A percentile compares a stretch with the other conserved stretches of the same genome.
Conservation (phyloP, 73 alveolate species). For the Durusdinium trenchii region DNA sequence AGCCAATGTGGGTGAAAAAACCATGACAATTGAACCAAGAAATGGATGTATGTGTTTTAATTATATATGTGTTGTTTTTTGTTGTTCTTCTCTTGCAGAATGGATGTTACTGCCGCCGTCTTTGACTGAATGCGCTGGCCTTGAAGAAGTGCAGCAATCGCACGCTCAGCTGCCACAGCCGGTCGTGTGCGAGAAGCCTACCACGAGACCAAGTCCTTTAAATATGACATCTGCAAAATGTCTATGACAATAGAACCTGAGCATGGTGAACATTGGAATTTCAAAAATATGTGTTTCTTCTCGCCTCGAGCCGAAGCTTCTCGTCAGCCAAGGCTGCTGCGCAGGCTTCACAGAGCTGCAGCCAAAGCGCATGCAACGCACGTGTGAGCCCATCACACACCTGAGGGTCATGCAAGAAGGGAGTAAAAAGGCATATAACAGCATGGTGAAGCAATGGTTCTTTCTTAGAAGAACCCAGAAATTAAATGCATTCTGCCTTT, state of each 20-base stretch:
- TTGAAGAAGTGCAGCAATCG: neutral
- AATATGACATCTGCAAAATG: neutral
- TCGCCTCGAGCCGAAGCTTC: slow-evolving; percentile 25
- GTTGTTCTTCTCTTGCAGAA: too few species aligned
- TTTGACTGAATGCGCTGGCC: neutral
- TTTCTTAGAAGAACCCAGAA: too few species aligned
- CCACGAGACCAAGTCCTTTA: neutral
- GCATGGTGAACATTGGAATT: neutral
- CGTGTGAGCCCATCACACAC: slow-evolving; percentile 57
- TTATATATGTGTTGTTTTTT: too few species aligned
- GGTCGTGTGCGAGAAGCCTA: slow-evolving; percentile 53
- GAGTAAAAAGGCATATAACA: too few species aligned
- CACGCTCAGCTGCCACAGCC: slow-evolving; percentile 42
- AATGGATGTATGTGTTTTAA: too few species aligned
- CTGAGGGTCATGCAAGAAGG: neutral
- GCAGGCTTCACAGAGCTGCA: slow-evolving; percentile 50
- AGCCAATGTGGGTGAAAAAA: neutral
- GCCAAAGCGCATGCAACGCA: slow-evolving; percentile 41
- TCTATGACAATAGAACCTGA: neutral
- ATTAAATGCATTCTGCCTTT: too few species aligned
- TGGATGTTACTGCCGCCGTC: neutral
- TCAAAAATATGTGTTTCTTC: neutral
- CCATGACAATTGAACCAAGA: too few species aligned
- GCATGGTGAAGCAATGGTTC: too few species aligned
- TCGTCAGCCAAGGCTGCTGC: slow-evolving; percentile 51